Base-by-base conservation (phyloP, 2,329 filamentous ascomycete genomes). In the Raffaelea ambrosiae region DNA sequence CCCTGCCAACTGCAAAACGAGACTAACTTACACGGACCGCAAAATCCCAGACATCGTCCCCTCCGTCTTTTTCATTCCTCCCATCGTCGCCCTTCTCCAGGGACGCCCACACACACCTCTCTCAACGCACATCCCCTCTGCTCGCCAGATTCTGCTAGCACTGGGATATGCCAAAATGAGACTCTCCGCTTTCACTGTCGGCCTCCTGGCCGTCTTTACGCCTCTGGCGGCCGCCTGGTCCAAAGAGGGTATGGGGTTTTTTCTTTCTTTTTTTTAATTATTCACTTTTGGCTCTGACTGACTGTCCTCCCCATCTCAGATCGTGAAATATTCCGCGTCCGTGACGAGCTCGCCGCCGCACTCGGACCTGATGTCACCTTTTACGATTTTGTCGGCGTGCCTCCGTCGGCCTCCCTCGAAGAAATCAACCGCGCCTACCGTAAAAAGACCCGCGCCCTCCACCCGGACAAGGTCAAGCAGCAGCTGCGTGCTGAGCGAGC, bases 381-480 rank as follows among this genome's bases (percentile, higher is more conserved):
- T 69, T 98, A 98, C 78, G 84, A 94, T 63, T 93, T 95, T 68
- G 74, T 98, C 53, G 89, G 84, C 59, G 77, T 95, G 55, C 72
- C 76, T 44, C 72, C 81, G 51, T 76, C 75, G 50, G 91, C 89
- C 51, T 84, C 76, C 57, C 83, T 87, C 56, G 88, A 95, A 54
- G 88, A 95, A 53, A 86, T 98, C 69, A 89, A 84, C 72, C 94
- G 93, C 67, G 90, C 89, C 58, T 95, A 94, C 75, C 87, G 88
- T 71, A 89, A 90, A 70, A 88, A 84, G 68, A 86, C 89, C 41
- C 79, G 83, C 54, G 74, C 79, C 46, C 74, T 96, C 43, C 93
- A 98, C 66, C 93, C 93, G 1, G 93, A 98, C 79, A 98, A 97
- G 73, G 90, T 91, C 59, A 88, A 85, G 66, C 87, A 90, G 66